Base-by-base conservation (phyloP, 169 alveolate genomes). In the Fabrea salina region DNA sequence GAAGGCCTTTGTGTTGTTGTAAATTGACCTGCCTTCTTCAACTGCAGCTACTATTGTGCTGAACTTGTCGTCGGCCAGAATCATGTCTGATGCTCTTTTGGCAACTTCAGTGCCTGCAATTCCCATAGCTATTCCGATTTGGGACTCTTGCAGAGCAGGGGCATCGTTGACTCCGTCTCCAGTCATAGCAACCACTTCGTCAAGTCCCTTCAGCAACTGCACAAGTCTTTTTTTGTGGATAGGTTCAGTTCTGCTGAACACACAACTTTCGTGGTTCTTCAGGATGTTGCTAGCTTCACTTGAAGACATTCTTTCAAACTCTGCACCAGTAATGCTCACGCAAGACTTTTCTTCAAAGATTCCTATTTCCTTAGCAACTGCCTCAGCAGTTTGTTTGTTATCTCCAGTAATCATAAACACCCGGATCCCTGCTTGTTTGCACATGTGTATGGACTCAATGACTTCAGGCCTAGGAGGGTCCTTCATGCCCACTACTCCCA, bases 111-210 rank as follows among this genome's bases (percentile, higher is more conserved):
- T 98, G 25, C 99, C 99, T 32, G 99, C 87, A 19, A 98, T 96
- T 43, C 99, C 99, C 99, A 98, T 98, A 53, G 99, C 97, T 43
- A 98, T 92, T 27, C 99, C 99, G 64, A 98, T 97, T 68, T 96
- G 97, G 25, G 99, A 99, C 89, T 96, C 94, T 89, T 98, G 97
- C 50, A 98, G 81, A 1, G 99, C 99, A 8, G 99, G 99, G 16
- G 99, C 99, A 84, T 99, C 99, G 88, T 99, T 99, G 25, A 98
- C 99, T 25, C 99, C 99, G 87, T 99, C 99, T 5, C 99, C 99
- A 57, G 99, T 96, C 98, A 97, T 96, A 22, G 99, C 99, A 19
- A 96, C 97, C 8, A 97, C 96, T 83, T 97, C 98, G 39, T 99
- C 98, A 71, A 96, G 61, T 70, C 92, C 95, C 89, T 94, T 95